phyloP scores from a whole-genome alignment of 495 filamentous ascomycete genomes.

The Beverwykella pulmonaria region DNA sequence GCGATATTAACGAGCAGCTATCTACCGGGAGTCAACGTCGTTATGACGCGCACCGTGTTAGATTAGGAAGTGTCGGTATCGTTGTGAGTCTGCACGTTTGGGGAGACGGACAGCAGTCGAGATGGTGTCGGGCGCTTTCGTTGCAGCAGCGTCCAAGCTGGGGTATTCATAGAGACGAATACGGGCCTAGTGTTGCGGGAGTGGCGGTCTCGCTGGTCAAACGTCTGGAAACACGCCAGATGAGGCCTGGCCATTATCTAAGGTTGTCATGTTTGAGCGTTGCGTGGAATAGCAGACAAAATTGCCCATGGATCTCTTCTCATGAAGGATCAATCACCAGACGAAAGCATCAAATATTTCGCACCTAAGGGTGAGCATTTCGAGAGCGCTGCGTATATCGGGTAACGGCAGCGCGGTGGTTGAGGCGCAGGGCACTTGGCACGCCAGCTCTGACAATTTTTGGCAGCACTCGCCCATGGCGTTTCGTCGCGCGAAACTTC shows the following conservation, averaged over 20 bases:
- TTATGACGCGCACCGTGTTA: background rate
- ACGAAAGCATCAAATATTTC: too few relatives aligned
- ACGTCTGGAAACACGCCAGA: background rate
- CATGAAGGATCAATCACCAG: too few relatives aligned
- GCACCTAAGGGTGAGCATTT: too few relatives aligned
- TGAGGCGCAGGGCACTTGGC: background rate
- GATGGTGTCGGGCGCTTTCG: background rate
- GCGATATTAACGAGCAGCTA: background rate
- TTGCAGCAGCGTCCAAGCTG: background rate
- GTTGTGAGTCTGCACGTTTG: background rate
- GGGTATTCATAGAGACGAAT: slow-evolving; percentile 23
- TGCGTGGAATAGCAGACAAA: background rate
- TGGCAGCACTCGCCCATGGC: slow-evolving; percentile 52
- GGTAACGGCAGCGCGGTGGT: background rate
- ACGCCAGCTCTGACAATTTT: background rate
- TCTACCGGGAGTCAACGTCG: slow-evolving; percentile 12
- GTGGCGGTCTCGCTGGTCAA: slow-evolving; percentile 12
- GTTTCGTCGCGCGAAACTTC: slow-evolving; percentile 50
- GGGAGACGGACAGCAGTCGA: background rate
- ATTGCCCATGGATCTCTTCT: too few relatives aligned
- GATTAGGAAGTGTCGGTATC: background rate
- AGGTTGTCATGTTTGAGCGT: background rate
- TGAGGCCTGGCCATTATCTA: background rate
- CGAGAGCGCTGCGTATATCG: background rate
- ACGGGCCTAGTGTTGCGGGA: slow-evolving; percentile 20